Conservation (phyloP, 352 stramenopile species). For the Globisporangium parvum region DNA sequence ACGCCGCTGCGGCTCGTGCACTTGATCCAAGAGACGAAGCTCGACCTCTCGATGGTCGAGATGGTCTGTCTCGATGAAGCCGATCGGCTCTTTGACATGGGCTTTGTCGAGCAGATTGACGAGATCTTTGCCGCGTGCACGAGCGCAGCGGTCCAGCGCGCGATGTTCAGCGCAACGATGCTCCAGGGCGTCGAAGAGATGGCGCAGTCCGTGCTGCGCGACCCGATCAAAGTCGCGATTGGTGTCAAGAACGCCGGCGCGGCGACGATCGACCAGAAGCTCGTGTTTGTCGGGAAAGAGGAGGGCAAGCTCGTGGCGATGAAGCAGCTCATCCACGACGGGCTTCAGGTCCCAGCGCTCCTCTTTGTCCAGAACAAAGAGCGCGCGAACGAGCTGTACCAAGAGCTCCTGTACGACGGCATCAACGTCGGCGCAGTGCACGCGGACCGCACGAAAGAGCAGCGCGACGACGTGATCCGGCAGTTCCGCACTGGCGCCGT, state of each 20-base stretch:
- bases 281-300: conserved; percentile 99
- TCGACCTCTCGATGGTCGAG: conserved; percentile 85
- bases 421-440: conserved; percentile 98
- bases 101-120: conserved; percentile 97
- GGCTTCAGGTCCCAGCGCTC: conserved; percentile 94
- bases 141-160: conserved; percentile 83
- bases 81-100: conserved; percentile 97
- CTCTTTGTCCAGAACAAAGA: conserved; percentile 99
- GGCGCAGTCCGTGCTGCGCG: conserved; percentile 93
- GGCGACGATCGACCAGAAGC: conserved; percentile 87
- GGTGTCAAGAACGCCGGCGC: conserved; percentile 88
- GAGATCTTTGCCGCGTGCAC: conserved; percentile 93
- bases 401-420: conserved; percentile 97
- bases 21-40: conserved; percentile 75
- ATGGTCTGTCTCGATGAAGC: conserved; percentile 98
- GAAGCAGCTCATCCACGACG: conserved; percentile 88
- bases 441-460: conserved; percentile 89
- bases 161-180: conserved; percentile 98
- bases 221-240: conserved; percentile 95
- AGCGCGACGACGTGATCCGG: conserved; percentile 92
- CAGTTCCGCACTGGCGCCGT: conserved; percentile 95
- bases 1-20: conserved; percentile 95
- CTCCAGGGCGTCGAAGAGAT: conserved; percentile 92
- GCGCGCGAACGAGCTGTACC: conserved; percentile 95
- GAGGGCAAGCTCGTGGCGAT: conserved; percentile 98